Percentiles rank a stretch among this genome's conserved stretches.
These are phyloP conservation scores for Pichia heedii DNA, from an alignment of 805 yeast genomes.

Conservation along the genomic window DNA sequence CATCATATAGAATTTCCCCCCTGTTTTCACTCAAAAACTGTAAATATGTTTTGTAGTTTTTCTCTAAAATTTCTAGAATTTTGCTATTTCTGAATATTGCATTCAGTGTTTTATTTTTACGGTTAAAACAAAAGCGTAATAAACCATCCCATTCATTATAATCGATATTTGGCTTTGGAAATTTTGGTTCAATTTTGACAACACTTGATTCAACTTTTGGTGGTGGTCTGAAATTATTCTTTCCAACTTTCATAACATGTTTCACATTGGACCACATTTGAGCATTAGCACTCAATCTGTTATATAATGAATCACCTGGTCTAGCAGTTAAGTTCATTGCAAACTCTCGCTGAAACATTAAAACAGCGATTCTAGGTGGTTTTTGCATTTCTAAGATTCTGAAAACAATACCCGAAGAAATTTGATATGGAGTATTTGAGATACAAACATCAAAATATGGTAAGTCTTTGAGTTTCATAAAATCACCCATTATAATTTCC, in stretches of 20 bases:
- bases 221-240: constrained; percentile 94
- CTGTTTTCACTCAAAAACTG: constrained; percentile 38
- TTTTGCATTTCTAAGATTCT: constrained; percentile 81
- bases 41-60: constrained; percentile 76
- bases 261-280: constrained; percentile 99
- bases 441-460: constrained; percentile 95
- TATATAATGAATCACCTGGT: constrained; percentile 92
- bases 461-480: constrained; percentile 79
- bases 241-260: constrained; percentile 97
- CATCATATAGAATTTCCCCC: constrained; percentile 38
- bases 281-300: constrained; percentile 90
- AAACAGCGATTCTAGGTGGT: constrained; percentile 90
- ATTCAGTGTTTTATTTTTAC: constrained; percentile 86
- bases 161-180: constrained; percentile 90
- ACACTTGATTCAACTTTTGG: constrained; percentile 98
- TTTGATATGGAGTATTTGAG: constrained; percentile 95
- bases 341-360: constrained; percentile 97
- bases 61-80: constrained; percentile 71
- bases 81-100: constrained; percentile 86
- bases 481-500: constrained; percentile 89
- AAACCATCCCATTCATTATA: constrained; percentile 97
- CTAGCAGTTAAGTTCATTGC: constrained; percentile 88
- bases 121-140: constrained; percentile 79
- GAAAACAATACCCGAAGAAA: constrained; percentile 93
- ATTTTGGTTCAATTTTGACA: constrained; percentile 84